phyloP scores from a whole-genome alignment of 805 yeast genomes.

The Schwanniomyces polymorphus region DNA sequence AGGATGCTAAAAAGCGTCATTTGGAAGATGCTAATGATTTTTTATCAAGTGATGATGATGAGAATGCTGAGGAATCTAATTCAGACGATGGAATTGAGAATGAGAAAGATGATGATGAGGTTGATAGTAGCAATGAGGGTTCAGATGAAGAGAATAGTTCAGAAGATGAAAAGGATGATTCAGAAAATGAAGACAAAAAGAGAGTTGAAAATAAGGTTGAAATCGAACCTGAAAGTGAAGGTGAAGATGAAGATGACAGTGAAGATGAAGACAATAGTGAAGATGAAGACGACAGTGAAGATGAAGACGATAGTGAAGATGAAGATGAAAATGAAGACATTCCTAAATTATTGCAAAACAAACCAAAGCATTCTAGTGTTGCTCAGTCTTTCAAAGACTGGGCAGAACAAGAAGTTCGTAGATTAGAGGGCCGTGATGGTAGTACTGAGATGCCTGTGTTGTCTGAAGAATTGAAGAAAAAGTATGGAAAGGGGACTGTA shows the following conservation, averaged over 20 bases:
- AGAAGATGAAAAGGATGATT: no score
- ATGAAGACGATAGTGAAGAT: conserved; percentile 24
- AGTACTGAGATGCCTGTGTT: conserved; percentile 47
- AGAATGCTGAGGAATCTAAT: background rate
- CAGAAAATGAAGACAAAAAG: conserved; percentile 18
- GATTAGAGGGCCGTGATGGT: conserved; percentile 56
- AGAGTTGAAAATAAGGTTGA: conserved; percentile 12
- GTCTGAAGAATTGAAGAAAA: conserved; percentile 44
- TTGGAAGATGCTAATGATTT: conserved; percentile 68
- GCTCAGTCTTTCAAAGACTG: conserved; percentile 73
- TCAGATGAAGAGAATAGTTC: no score
- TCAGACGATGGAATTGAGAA: conserved; percentile 20
- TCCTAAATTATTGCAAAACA: conserved; percentile 35
- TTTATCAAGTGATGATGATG: conserved; percentile 35
- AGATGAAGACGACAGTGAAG: conserved; percentile 27
- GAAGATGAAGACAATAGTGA: conserved; percentile 31
- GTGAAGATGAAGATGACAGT: conserved; percentile 18
- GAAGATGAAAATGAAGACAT: conserved; percentile 28
- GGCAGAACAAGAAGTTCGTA: conserved; percentile 76
- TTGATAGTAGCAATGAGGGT: conserved; percentile 11
- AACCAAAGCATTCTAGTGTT: conserved; percentile 45
- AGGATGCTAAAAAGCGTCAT: conserved; percentile 35
- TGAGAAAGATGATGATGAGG: conserved; percentile 17
- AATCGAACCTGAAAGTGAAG: conserved; percentile 6
- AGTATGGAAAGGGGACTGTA: conserved; percentile 48